Base-by-base conservation (phyloP, 2,329 filamentous ascomycete species). In the Exophiala aquamarina region DNA sequence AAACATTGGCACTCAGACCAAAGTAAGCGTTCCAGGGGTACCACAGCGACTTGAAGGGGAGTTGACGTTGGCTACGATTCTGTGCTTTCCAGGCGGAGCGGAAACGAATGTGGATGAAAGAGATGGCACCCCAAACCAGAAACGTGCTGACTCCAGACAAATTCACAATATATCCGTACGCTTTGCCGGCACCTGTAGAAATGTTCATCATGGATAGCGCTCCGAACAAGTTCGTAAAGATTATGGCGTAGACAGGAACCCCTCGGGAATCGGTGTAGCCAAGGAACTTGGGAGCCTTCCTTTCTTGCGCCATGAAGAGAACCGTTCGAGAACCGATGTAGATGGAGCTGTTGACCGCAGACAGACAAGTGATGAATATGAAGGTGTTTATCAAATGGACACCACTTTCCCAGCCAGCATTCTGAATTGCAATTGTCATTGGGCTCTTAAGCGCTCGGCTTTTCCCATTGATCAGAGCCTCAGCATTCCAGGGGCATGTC, bases 381-480 rank as follows among this genome's bases (percentile, higher is more conserved):
- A 89, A 84, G 31, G 82, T 84, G 56, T 91, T 91, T 70, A 91
- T 86, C 1, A 91, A 76, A 61, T 91, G 82, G 1, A 86, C 84
- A 44, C 84, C 87, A 19, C 79, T 81, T 44, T 84, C 66, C 79
- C 84, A 90, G 1, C 86, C 86, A 1, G 86, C 87, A 49, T 81
- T 87, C 52, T 85, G 79, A 36, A 91, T 79, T 1, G 85, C 84
- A 50, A 89, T 79, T 0, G 84, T 89, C 77, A 89, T 86, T 1
- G 85, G 84, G 15, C 82, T 86, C 65, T 84, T 78, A 19, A 89
- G 73, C 0, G 84, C 83, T 47, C 83, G 79, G 45, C 78, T 82
- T 3, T 65, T 66, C 3, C 79, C 80, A 20, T 79, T 81, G 32
- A 86, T 73, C 1, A 91, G 75, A 1, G 77, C 79, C 3, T 75